A percentile compares a stretch with the other conserved stretches of the same genome.
These are phyloP conservation scores for Isatis lusitanica DNA, from an alignment of 441 rosid genomes.

Conservation along the genomic window DNA sequence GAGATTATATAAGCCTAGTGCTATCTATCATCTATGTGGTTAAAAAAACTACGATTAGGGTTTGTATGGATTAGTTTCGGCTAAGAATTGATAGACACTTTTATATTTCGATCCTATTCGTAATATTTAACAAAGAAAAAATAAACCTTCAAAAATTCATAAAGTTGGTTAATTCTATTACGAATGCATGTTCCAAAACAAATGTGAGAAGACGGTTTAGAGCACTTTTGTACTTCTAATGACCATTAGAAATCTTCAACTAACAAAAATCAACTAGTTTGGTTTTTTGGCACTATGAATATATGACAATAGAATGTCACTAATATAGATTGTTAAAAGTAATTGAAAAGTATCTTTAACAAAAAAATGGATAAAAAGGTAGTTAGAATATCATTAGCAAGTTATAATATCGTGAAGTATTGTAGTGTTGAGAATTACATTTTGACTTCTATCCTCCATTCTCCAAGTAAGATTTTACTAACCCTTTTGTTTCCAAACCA, in stretches of 20 bases:
- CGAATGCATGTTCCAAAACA: too few relatives aligned
- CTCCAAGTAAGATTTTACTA: background rate
- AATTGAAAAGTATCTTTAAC: background rate
- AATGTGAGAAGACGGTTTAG: background rate
- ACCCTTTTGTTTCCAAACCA: constrained; percentile 4
- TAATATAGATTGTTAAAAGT: background rate
- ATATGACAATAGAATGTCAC: background rate
- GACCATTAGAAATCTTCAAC: background rate
- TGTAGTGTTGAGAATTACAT: background rate
- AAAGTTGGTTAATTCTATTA: too few relatives aligned
- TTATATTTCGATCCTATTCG: background rate
- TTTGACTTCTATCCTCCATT: constrained; percentile 19
- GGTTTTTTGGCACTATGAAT: constrained; percentile 16
- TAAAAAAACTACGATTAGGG: background rate
- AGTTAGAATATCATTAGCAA: constrained; percentile 12
- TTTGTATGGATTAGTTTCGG: background rate
- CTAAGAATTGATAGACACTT: background rate
- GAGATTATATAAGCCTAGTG: too few relatives aligned
- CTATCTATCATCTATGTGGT: too few relatives aligned
- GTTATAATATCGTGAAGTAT: constrained; percentile 1
- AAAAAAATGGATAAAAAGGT: background rate
- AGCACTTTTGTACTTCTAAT: background rate
- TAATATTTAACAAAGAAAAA: too few relatives aligned
- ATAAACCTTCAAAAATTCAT: too few relatives aligned
- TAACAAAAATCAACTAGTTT: background rate